Base-by-base conservation (phyloP, 345 rosid genomes). In the Moricandia moricandioides region DNA sequence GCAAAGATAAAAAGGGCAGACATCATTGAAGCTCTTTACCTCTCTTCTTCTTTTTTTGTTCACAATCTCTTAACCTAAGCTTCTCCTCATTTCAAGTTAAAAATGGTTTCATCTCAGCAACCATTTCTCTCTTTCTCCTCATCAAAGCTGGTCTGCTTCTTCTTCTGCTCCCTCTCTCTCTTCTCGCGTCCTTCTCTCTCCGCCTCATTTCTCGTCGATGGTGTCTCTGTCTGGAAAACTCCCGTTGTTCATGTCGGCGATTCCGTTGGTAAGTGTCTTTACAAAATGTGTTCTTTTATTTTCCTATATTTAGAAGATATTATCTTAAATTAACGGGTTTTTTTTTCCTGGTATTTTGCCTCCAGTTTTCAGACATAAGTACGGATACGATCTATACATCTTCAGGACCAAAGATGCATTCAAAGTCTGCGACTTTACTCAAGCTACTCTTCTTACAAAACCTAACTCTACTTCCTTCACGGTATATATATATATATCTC, bases 361-460 rank as follows among this genome's bases (percentile, higher is more conserved):
- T 52, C 29, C 86, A 94, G 98, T 87, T 78, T 94, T 91, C 91
- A 88, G 81, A 67, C 96, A 87, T 83, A 87, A 88, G 89, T 76
- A 87, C 61, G 83, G 76, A 80, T 80, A 84, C 80, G 79, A 72
- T 5, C 92, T 94, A 74, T 91, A 86, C 91, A 94, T 94, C 83
- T 91, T 95, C 90, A 84, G 83, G 82, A 95, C 63, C 80, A 78
- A 85, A 81, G 81, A 84, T 80, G 99, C 97, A 68, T 92, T 86
- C 82, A 72, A 74, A 68, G 83, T 88, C 84, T 95, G 97, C 85
- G 83, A 92, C 81, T 86, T 90, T 83, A 81, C 91, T 69, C 91
- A 82, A 69, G 85, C 99, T 24, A 82, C 92, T 21, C 91, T 85
- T 57, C 97, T 95, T 75, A 89, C 97, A 27, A 88, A 82, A 47